Evolutionary conservation across 176 grass and related monocot species (phyloP).

Genomic region (Pontederia paniculata): DNA sequence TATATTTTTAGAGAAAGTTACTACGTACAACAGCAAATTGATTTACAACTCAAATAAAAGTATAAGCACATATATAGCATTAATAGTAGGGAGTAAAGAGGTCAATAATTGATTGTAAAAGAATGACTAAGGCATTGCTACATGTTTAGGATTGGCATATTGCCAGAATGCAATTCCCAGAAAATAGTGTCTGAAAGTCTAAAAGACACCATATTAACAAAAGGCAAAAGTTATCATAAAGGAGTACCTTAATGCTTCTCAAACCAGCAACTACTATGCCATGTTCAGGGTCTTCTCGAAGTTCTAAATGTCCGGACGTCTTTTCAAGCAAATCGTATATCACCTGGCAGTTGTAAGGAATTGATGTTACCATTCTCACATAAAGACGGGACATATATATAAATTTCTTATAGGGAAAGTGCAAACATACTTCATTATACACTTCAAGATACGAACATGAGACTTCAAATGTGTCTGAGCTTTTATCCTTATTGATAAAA

Average conservation of each 20-base stretch:
- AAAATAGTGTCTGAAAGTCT: neutral
- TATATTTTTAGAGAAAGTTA: too few species aligned
- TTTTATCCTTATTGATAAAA: constrained; percentile 69
- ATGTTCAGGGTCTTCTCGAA: constrained; percentile 93
- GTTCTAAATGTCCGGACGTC: constrained; percentile 88
- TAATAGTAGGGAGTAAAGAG: too few species aligned
- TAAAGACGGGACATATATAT: constrained; percentile 2
- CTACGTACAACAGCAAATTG: too few species aligned
- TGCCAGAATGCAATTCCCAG: too few species aligned
- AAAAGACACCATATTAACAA: neutral
- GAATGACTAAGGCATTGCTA: too few species aligned
- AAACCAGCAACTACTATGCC: constrained; percentile 97
- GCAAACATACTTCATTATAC: constrained; percentile 74
- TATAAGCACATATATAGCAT: too few species aligned
- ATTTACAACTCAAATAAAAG: too few species aligned
- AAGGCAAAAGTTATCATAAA: neutral
- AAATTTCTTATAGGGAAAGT: constrained; percentile 2
- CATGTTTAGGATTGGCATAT: too few species aligned
- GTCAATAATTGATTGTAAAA: too few species aligned
- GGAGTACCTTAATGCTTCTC: constrained; percentile 85
- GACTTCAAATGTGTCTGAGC: constrained; percentile 76
- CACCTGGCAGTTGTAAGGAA: constrained; percentile 37
- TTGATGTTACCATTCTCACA: neutral
- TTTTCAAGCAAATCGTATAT: constrained; percentile 99
- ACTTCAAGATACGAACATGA: constrained; percentile 98